Percentiles rank a stretch among this genome's conserved stretches.
These are phyloP conservation scores for Daldinia childiae DNA, from an alignment of 495 filamentous ascomycete genomes.

Conservation along the genomic window DNA sequence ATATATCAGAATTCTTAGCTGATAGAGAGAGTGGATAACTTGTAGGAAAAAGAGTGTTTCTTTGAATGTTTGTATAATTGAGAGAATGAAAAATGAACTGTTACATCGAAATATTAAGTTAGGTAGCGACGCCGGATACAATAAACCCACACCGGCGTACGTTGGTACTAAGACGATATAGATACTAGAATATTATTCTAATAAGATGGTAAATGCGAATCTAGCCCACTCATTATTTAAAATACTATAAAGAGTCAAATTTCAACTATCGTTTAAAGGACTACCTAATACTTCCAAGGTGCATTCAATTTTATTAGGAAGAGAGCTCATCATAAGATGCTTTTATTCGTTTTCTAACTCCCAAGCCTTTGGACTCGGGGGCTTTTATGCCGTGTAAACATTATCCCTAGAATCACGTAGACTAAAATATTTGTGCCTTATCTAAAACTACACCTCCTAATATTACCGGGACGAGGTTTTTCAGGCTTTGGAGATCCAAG, in stretches of 20 bases:
- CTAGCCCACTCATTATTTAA: too few species aligned
- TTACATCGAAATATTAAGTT: background rate
- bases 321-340: too few species aligned
- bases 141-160: background rate
- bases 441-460: background rate
- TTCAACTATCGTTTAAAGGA: too few species aligned
- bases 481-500: slow-evolving; percentile 1
- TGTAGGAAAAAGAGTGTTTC: too few species aligned
- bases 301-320: too few species aligned
- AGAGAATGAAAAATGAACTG: background rate
- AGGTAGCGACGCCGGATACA: background rate
- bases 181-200: too few species aligned
- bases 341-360: background rate
- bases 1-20: too few species aligned
- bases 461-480: background rate
- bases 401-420: background rate
- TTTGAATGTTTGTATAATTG: background rate
- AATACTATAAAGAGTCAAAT: too few species aligned
- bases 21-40: too few species aligned
- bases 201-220: too few species aligned
- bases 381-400: background rate
- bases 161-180: background rate
- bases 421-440: background rate
- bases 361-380: background rate
- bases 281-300: too few species aligned